Conservation (phyloP, 129 eudicot species). For the Escallonia herrerae region DNA sequence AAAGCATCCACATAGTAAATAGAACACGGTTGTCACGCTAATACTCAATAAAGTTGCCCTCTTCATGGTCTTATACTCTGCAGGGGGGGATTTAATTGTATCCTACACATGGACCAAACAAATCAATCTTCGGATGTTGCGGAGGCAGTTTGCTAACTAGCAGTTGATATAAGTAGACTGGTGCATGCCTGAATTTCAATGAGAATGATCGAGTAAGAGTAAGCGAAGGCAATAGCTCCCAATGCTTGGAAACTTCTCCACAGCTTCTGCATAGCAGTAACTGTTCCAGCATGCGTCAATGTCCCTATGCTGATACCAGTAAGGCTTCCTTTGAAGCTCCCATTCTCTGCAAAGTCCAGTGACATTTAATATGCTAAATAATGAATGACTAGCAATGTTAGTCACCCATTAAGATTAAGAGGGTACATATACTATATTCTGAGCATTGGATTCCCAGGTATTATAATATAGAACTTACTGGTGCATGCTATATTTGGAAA, state of each 20-base stretch:
- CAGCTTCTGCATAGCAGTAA: slow-evolving; percentile 13
- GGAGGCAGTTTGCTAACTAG: no score
- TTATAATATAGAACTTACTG: no score
- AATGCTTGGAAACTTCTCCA: slow-evolving; percentile 41
- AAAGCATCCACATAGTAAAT: slow-evolving; percentile 62
- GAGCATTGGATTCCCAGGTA: no score
- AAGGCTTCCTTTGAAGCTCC: slow-evolving; percentile 53
- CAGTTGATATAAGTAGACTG: neutral
- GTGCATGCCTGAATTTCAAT: slow-evolving; percentile 26
- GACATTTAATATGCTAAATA: no score
- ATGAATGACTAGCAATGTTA: no score
- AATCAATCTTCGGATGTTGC: no score
- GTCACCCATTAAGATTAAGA: no score
- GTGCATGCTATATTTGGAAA: no score
- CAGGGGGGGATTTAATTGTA: slow-evolving; percentile 63
- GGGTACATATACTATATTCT: no score
- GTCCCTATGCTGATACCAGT: slow-evolving; percentile 61
- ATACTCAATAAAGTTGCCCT: slow-evolving; percentile 45
- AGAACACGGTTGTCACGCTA: slow-evolving; percentile 47
- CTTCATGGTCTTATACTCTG: slow-evolving; percentile 68
- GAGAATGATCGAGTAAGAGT: slow-evolving; percentile 32
- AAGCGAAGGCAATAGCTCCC: slow-evolving; percentile 41
- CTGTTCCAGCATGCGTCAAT: neutral
- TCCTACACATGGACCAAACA: slow-evolving; percentile 28
- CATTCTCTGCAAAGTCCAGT: slow-evolving; percentile 18